A percentile compares a stretch with the other conserved stretches of the same genome.
phyloP scores from a whole-genome alignment of 345 rosid species.

The Hypericum perforatum region DNA sequence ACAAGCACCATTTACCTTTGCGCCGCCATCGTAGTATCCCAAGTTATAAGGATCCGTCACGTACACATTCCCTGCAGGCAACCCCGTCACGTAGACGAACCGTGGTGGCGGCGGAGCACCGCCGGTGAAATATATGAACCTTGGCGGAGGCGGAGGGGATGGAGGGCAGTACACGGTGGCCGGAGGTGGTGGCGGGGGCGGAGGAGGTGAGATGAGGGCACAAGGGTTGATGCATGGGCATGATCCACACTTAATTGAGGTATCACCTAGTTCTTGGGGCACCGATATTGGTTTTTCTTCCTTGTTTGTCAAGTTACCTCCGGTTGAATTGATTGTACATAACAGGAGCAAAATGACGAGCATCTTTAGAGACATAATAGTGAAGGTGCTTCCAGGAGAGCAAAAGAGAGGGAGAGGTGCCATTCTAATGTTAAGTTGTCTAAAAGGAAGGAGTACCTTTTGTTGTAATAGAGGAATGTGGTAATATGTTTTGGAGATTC shows the following conservation, averaged over 20 bases:
- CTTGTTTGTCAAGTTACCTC: conserved; percentile 10
- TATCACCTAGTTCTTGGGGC: conserved; percentile 18
- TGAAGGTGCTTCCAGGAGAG: not conserved
- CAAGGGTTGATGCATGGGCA: conserved; percentile 49
- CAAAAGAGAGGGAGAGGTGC: too few species aligned
- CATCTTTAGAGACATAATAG: not conserved
- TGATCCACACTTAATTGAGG: conserved; percentile 34
- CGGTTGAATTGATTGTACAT: conserved; percentile 7
- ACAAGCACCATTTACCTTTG: conserved; percentile 14
- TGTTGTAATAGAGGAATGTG: too few species aligned
- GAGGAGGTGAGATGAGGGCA: conserved; percentile 23
- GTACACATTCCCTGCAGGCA: conserved; percentile 18
- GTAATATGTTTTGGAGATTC: too few species aligned
- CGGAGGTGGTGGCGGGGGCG: conserved; percentile 13
- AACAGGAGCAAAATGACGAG: conserved; percentile 12
- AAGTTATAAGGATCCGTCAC: conserved; percentile 30
- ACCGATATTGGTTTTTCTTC: conserved; percentile 12
- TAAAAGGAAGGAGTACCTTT: too few species aligned
- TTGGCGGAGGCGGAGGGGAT: conserved; percentile 17
- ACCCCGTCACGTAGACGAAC: not conserved
- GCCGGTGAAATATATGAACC: conserved; percentile 18
- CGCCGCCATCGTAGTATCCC: conserved; percentile 31
- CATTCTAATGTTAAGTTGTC: too few species aligned
- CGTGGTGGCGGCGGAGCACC: conserved; percentile 43
- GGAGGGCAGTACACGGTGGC: conserved; percentile 5